Evolutionary conservation across 1,284 basidiomycete genomes (phyloP).

Genomic region (Puccinia hordei): DNA sequence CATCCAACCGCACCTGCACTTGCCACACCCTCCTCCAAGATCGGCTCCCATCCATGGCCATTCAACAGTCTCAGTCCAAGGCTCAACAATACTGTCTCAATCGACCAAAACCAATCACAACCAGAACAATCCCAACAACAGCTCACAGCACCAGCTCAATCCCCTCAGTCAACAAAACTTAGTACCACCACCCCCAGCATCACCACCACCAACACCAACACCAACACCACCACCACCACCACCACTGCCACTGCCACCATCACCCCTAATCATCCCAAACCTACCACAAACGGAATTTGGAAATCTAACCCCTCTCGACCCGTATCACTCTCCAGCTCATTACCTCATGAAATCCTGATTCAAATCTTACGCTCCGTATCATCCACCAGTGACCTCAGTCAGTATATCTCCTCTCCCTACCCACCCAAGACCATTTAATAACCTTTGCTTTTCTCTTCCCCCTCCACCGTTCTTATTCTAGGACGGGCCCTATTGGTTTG

Average conservation of each 20-base stretch:
- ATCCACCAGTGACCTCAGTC: constrained; percentile 72
- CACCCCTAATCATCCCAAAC: background rate
- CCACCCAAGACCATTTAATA: background rate
- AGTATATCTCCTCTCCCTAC: constrained; percentile 62
- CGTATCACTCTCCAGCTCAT: constrained; percentile 56
- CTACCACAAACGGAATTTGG: constrained; percentile 15
- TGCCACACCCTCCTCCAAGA: constrained; percentile 36
- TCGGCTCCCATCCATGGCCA: constrained; percentile 48
- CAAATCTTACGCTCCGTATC: constrained; percentile 85
- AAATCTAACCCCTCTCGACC: background rate
- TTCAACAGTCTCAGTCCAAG: constrained; percentile 41
- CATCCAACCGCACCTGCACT: constrained; percentile 48
- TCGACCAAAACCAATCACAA: constrained; percentile 4
- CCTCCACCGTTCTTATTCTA: no score
- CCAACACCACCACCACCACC: constrained; percentile 8
- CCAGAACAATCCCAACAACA: background rate
- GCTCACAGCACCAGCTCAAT: background rate
- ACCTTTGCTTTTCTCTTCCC: constrained; percentile 44
- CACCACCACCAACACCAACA: background rate
- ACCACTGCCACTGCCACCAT: background rate
- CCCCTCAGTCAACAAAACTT: no score
- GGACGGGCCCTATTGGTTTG: constrained; percentile 68
- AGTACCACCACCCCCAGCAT: no score
- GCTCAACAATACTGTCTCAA: background rate
- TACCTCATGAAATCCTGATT: constrained; percentile 90